Evolutionary conservation across 805 yeast species (phyloP).

Genomic region (Sugiyamaella americana): DNA sequence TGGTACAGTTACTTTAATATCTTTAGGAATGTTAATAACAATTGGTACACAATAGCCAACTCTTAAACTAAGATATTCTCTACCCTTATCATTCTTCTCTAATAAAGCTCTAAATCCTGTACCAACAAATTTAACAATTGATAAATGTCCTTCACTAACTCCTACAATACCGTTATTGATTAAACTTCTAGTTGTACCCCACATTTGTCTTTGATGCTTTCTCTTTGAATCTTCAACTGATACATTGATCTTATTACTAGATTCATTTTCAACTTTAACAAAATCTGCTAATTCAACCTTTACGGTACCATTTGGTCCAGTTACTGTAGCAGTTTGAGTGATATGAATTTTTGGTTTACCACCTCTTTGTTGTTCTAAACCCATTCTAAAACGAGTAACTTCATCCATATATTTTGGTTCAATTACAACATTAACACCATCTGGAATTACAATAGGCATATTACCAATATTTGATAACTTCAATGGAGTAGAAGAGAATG

Average conservation of each 20-base stretch:
- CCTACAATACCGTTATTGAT: slow-evolving; percentile 77
- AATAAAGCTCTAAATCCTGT: slow-evolving; percentile 91
- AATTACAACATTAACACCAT: slow-evolving; percentile 48
- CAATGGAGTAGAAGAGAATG: slow-evolving; percentile 7
- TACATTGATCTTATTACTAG: slow-evolving; percentile 41
- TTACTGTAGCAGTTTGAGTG: slow-evolving; percentile 52
- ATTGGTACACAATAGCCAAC: slow-evolving; percentile 84
- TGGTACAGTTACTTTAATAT: slow-evolving; percentile 68
- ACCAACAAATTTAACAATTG: slow-evolving; percentile 85
- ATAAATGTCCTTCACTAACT: slow-evolving; percentile 86
- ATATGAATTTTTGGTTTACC: slow-evolving; percentile 56
- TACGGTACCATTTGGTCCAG: slow-evolving; percentile 74
- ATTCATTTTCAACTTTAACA: slow-evolving; percentile 37
- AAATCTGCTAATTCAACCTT: slow-evolving; percentile 67
- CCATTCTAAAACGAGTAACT: slow-evolving; percentile 37
- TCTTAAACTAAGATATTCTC: slow-evolving; percentile 62
- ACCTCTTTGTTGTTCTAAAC: slow-evolving; percentile 49
- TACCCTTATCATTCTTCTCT: slow-evolving; percentile 47
- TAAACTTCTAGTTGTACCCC: slow-evolving; percentile 89
- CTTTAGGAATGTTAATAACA: slow-evolving; percentile 69
- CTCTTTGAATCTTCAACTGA: slow-evolving; percentile 49
- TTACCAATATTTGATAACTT: slow-evolving; percentile 56
- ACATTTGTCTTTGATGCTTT: slow-evolving; percentile 74
- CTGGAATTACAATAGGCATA: slow-evolving; percentile 62
- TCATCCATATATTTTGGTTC: slow-evolving; percentile 23